Base-by-base conservation (phyloP, 129 eudicot species). In the Arctium minus region DNA sequence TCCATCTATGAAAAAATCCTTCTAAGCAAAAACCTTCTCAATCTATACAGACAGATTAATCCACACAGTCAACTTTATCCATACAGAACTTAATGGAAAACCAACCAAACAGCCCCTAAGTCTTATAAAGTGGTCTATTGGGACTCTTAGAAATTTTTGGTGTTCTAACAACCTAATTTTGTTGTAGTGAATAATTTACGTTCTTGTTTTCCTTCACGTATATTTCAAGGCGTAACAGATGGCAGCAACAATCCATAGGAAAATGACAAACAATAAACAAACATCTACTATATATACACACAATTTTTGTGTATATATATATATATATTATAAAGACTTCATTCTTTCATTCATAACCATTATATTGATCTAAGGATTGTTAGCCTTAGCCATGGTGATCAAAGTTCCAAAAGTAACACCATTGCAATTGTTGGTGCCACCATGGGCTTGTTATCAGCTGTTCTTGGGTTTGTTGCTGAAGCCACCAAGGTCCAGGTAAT, bases 401-500 rank as follows among this genome's bases (percentile, higher is more conserved):
- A 33, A 38, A 38, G 69, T 39, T 42, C 75, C 3, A 79, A 39
- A 42, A 53, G 17, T 68, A 68, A 40, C 33, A 56, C 9, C 9
- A 30, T 1, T 27, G 44, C 44, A 0, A 15, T 32, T 37, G 11
- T 29, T 8, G 50, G n/a, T 11, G 42, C 50, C 62, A 60, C 68
- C 29, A 17, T 60, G 29, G 29, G 29, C 8, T 27, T 78, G 40
- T 31, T 65, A 22, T 78, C 82, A 5, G 74, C 74, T 38, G 82
- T 53, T 65, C 74, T 78, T 78, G 82, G 82, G 31, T 78, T 65
- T 29, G 74, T 53, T 78, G 74, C 64, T 27, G 82, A 78, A 78
- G 74, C 74, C 15, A 78, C 64, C n/a, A 27, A 44, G 4, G 53
- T 39, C 31, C 72, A 70, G 75, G 82, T 78, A 78, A 56, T 56